These are phyloP conservation scores for Parascedosporium putredinis DNA, from an alignment of 2,329 filamentous ascomycete species.

Conservation along the genomic window DNA sequence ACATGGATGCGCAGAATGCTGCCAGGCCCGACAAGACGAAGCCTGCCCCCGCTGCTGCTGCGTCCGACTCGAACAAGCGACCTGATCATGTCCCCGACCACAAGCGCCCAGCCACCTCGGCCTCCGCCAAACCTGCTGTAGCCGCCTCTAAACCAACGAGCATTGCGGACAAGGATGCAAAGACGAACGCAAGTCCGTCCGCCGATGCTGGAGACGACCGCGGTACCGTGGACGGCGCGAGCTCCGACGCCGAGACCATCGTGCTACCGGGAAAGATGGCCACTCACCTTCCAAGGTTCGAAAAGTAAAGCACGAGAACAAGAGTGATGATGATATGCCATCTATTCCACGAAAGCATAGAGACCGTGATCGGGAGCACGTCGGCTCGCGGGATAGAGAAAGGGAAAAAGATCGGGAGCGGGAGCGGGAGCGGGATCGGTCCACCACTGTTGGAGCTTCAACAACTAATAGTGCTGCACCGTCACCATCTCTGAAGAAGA, in stretches of 20 bases:
- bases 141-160: constrained; percentile 9
- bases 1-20: constrained; percentile 61
- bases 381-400: neutral
- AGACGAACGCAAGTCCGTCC: neutral
- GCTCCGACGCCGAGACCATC: constrained; percentile 64
- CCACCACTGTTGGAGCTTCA: constrained; percentile 23
- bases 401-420: constrained; percentile 1
- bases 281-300: constrained; percentile 53
- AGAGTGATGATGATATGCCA: constrained; percentile 31
- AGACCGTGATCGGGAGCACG: neutral
- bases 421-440: constrained; percentile 21
- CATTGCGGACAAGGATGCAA: constrained; percentile 7
- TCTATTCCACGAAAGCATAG: neutral
- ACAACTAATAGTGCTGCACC: constrained; percentile 4
- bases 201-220: constrained; percentile 28
- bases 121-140: constrained; percentile 10
- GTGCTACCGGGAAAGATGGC: constrained; percentile 57
- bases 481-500: constrained; percentile 33
- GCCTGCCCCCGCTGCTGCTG: constrained; percentile 32
- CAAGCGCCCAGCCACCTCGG: constrained; percentile 11
- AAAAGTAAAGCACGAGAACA: constrained; percentile 56
- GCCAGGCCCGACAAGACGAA: constrained; percentile 51
- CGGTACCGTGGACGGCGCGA: constrained; percentile 38
- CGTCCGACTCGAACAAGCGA: constrained; percentile 20
- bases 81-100: constrained; percentile 13